Evolutionary conservation across 2,329 filamentous ascomycete genomes (phyloP), one percentile per base, ranked within the genome.

Genomic region (Penicillium thymicola): DNA sequence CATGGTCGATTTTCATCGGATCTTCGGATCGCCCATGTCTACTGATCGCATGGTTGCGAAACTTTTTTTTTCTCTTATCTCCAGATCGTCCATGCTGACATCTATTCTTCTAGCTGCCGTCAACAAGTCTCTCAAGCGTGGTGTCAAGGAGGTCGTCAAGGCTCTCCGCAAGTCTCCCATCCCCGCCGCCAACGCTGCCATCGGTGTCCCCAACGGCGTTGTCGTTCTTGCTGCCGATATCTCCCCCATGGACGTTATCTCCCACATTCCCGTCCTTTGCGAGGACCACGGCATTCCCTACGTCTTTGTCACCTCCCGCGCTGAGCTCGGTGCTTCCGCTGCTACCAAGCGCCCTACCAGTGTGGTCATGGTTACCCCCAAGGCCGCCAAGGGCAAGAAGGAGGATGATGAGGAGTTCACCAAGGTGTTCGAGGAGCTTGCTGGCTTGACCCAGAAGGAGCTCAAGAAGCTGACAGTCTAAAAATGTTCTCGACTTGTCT

Each of bases 81-180:
- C 27, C 27, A 41, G 48, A 45, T n/a, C 16, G 10, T 46, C 28
- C 21, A 23, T 59, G 48, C 67, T 73, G 59, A 69, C 51, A 25
- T 30, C 55, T 1, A 36, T 37, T 23, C 28, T 23, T 57, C 49
- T 76, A 97, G 94, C 93, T 67, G 92, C 94, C 69, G 96, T 96
- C 79, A 86, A 91, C 79, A 95, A 95, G 80, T 89, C 90, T 58
- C 89, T 99, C 72, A 96, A 96, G 81, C 92, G 94, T 72, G 94
- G 94, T 72, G 94, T 99, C 65, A 99, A 99, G 79, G 94, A 99
- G 80, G 93, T 96, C 72, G 92, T 97, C 80, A 99, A 99, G 81
- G 89, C 92, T 34, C 89, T 99, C 68, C 92, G 94, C 81, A 97
- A 97, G 81, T 93, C 91, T 14, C 83, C 89, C 56, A 76, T 85